Conservation (phyloP, 2,329 filamentous ascomycete genomes). For the Aureobasidium lini region DNA sequence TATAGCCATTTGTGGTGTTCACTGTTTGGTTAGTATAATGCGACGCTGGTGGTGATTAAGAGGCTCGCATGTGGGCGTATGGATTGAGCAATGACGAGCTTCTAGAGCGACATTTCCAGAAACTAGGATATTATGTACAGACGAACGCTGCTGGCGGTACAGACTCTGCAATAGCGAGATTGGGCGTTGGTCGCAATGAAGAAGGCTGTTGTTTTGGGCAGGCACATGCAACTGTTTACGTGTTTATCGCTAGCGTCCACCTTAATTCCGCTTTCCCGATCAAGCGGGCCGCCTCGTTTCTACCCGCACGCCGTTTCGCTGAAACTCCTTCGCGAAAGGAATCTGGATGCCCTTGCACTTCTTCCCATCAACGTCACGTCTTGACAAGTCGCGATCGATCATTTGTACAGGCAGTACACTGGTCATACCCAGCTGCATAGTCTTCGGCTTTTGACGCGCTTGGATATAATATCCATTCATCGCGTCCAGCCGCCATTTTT, state of each 20-base stretch:
- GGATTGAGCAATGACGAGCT: not conserved
- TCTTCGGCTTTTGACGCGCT: not conserved
- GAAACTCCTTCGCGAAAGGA: too few relatives aligned
- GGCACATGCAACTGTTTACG: conserved; percentile 4
- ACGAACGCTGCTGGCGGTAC: not conserved
- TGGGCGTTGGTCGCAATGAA: not conserved
- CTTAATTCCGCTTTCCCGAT: not conserved
- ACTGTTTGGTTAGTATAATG: conserved; percentile 10
- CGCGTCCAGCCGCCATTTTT: not conserved
- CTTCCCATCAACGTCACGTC: not conserved
- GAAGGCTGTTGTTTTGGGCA: conserved; percentile 1
- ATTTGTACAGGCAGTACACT: not conserved
- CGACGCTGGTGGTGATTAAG: not conserved
- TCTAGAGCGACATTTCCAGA: conserved; percentile 8
- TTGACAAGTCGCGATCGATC: not conserved
- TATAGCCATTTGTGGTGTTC: conserved; percentile 4
- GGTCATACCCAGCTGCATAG: not conserved
- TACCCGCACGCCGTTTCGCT: not conserved
- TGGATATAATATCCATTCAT: not conserved
- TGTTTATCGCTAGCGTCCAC: conserved; percentile 12
- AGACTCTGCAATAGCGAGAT: not conserved
- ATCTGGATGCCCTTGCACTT: not conserved
- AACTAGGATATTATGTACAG: not conserved
- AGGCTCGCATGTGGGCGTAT: conserved; percentile 8
- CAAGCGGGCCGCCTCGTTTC: conserved; percentile 2